Base-by-base conservation (phyloP, 2,329 filamentous ascomycete genomes). In the Sporothrix variecibatus region DNA sequence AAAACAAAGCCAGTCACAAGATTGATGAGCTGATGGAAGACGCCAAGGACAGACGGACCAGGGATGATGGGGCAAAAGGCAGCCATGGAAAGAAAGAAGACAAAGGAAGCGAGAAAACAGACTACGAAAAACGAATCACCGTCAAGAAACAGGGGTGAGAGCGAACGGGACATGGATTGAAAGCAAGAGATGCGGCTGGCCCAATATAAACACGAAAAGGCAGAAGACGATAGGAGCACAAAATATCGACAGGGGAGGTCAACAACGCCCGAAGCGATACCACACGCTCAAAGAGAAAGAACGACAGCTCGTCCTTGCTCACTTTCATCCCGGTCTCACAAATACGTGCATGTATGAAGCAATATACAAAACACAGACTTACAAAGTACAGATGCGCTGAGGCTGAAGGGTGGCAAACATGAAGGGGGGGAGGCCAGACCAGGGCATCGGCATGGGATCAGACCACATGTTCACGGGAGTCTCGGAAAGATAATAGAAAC, bases 201-300 rank as follows among this genome's bases (percentile, higher is more conserved):
- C 67, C 67, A 69, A 69, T 56, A 53, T 69, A 69, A 69, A 20
- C 28, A 69, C 67, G 46, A 69, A 69, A 69, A 69, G 28, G 20
- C 8, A n/a, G 46, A n/a, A 56, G 28, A 20, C 28, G n/a, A 38
- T 7, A 38, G 17, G n/a, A 2, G 65, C 17, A 31, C 17, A 51
- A 34, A 26, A 26, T 9, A 38, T 11, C 7, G 9, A 53, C 28
- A 53, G 28, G 28, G 43, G 28, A n/a, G 5, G 28, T n/a, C 15
- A 11, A 26, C 40, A 28, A 17, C 23, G 62, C 38, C 40, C 62
- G 38, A 67, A 28, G 62, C 40, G 40, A 46, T 23, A 15, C 62
- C 62, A 28, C 58, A 40, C 40, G 20, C 12, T 34, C 31, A 64
- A 12, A 40, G 20, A 7, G 58, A 40, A 23, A 40, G 31, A 38